Evolutionary conservation across 768 basidiomycete genomes (phyloP).

Genomic region (Lactarius deliciosus): DNA sequence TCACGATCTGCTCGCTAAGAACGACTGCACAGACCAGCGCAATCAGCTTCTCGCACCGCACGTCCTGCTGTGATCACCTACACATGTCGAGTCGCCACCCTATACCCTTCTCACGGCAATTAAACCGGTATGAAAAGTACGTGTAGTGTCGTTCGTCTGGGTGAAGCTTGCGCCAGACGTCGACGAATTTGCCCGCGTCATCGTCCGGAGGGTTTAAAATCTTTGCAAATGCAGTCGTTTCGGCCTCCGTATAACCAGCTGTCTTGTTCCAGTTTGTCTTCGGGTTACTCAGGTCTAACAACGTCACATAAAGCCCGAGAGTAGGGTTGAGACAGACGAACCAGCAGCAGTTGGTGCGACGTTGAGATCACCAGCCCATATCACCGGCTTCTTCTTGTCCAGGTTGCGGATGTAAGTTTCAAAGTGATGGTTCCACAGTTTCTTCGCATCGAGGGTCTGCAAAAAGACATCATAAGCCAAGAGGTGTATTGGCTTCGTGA

Average conservation of each 20-base stretch:
- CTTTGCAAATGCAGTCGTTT: constrained; percentile 70
- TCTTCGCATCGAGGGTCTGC: constrained; percentile 75
- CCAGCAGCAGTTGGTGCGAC: constrained; percentile 78
- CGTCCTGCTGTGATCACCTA: constrained; percentile 37
- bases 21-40: constrained; percentile 53
- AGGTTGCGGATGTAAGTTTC: constrained; percentile 67
- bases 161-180: constrained; percentile 76
- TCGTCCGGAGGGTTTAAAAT: constrained; percentile 57
- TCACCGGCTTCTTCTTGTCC: constrained; percentile 77
- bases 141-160: constrained; percentile 73
- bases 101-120: constrained; percentile 74
- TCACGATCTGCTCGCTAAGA: constrained; percentile 64
- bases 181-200: constrained; percentile 52
- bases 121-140: constrained; percentile 83
- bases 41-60: constrained; percentile 6
- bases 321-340: constrained; percentile 30
- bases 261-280: constrained; percentile 86
- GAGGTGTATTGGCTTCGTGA: neutral
- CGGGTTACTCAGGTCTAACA: constrained; percentile 63
- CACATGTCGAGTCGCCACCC: constrained; percentile 90
- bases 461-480: neutral
- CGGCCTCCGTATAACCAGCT: constrained; percentile 79
- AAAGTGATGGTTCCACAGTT: constrained; percentile 78
- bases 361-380: constrained; percentile 88
- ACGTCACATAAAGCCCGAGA: neutral